Evolutionary conservation across 2,329 filamentous ascomycete genomes (phyloP), one percentile per base, ranked within the genome.

Genomic region (Harringtonia lauricola): DNA sequence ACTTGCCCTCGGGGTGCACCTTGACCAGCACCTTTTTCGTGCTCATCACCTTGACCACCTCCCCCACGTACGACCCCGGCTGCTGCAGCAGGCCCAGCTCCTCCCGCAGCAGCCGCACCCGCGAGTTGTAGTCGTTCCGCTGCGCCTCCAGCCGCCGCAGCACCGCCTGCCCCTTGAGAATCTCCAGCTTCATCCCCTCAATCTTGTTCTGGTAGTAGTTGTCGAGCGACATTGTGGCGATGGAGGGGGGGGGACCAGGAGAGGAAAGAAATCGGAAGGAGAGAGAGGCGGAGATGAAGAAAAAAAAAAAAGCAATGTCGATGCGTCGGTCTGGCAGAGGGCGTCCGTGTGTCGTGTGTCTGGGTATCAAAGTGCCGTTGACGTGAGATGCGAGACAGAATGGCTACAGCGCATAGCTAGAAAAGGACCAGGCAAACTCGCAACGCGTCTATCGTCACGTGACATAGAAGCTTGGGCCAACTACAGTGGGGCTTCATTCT

Each of bases 151-250:
- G 78, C 61, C 92, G 81, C 55, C 92, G 84, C 50, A 98, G 74
- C 46, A 95, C 88, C 45, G 92, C 90, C 70, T 98, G 92, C 45
- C 92, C 90, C 69, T 96, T 90, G 64, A 98, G 90, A 64, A 98
- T 98, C 79, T 98, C 90, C 64, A 98, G 88, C 83, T 96, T 96
- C 86, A 96, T 95, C 64, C 85, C 82, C 86, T 98, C 92, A 70
- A 96, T 96, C 76, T 98, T 98, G 76, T 96, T 96, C 71, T 92
- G 86, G 67, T 94, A 98, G 72, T 95, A 98, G 68, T 85, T 94
- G 68, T 96, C 92, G 70, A 98, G 86, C 78, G 90, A 89, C 92
- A 98, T 98, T 64, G 62, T 81, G 76, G 65, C 59, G 51, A 30
- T 15, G 4, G 14, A 14, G 8, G 14, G 21, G 8, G 2, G 34